Base-by-base conservation (phyloP, 1,284 basidiomycete species). In the Marasmius oreades region DNA sequence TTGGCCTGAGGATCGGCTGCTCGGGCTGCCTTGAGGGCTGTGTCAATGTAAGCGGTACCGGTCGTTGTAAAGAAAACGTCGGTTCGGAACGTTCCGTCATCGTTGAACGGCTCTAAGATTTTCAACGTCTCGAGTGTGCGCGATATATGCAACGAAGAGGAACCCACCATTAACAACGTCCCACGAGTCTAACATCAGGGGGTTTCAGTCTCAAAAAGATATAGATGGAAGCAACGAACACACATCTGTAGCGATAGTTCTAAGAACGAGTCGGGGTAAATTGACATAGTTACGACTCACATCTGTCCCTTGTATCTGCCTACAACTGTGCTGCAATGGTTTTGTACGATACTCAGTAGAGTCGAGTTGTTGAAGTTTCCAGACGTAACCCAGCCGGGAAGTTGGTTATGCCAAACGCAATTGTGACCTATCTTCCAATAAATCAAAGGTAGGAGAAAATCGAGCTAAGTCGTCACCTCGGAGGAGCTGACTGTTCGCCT, bases 341-440 rank as follows among this genome's bases (percentile, higher is more conserved):
- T 77, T 57, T 74, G 64, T 11, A 84, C 67, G 45, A 81, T 73
- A 23, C 70, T 68, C 16, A 74, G 69, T 22, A 82, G 69, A 16
- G 74, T 74, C 1, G 73, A 67, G 26, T 73, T 71, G 57, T 73
- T 68, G 61, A 77, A 80, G 60, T 68, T 69, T 12, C 77, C 74
- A 48, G 68, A 58, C 1, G 74, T 71, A 7, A 82, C 77, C 80
- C 80, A 84, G 66, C 63, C 69, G 0, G 80, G 77, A 1, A 82
- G 70, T 61, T 83, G 80, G 56, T 73, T 77, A 63, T 84, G 72
- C 82, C 82, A 83, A 39, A 82, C 80, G 59, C 77, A 79, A 61
- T 75, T 79, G 64, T 79, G 79, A 7, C 77, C 71, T 73, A 52
- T 18, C 11, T 3, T 14, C 14, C n/a, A 31, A 33, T 33, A 45